phyloP scores from a whole-genome alignment of 208 protist genomes.

The Leishmania tropica region DNA sequence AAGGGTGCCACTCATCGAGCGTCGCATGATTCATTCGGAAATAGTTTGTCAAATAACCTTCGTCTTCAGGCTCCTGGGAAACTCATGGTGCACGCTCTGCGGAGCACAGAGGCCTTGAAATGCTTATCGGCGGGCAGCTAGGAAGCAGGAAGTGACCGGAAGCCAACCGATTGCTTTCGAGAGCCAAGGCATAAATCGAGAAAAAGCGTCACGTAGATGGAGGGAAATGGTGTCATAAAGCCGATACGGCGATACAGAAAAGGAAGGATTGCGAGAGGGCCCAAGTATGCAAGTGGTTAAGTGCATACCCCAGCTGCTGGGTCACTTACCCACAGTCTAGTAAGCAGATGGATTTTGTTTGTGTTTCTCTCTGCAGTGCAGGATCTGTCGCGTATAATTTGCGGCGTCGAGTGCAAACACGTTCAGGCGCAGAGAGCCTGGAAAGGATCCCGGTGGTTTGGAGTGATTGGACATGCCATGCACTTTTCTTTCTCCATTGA shows the following conservation, averaged over 20 bases:
- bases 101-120: neutral
- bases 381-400: neutral
- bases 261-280: too few relatives aligned
- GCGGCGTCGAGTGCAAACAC: neutral
- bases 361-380: neutral
- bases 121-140: neutral
- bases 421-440: neutral
- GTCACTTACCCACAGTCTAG: neutral
- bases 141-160: neutral
- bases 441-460: neutral
- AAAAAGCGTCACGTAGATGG: too few relatives aligned
- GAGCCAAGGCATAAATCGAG: neutral
- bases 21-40: neutral
- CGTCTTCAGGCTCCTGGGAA: neutral
- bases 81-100: neutral
- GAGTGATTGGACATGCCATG: neutral
- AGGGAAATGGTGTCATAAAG: too few relatives aligned
- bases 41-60: neutral
- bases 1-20: neutral
- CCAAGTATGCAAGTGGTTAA: neutral
- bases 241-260: too few relatives aligned
- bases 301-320: neutral
- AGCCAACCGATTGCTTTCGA: neutral
- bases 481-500: neutral
- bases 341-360: neutral